Evolutionary conservation across 2,329 filamentous ascomycete genomes (phyloP), one percentile per base, ranked within the genome.

Genomic region (Talaromyces pinophilus): DNA sequence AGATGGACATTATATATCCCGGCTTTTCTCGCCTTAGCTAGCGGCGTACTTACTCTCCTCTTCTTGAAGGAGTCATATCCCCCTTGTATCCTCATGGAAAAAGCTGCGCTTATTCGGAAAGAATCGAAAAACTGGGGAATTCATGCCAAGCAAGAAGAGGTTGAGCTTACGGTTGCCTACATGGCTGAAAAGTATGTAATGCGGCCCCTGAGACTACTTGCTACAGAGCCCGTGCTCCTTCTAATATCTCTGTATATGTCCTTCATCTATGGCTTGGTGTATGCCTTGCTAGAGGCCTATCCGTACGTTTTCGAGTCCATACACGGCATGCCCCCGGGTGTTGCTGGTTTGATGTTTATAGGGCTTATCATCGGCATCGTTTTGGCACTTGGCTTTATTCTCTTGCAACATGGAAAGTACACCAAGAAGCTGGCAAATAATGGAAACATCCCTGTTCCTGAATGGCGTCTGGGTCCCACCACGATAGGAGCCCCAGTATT

Each of bases 101-200:
- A 87, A 71, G 85, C 85, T 0, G 73, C 78, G 1, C 77, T 82
- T 46, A 72, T 87, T 1, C 78, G 85, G 25, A 77, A 82, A 11
- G 69, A 80, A 19, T 86, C 84, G 0, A 77, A 79, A 63, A 86
- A 86, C 65, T 85, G 82, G 83, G 85, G 84, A 1, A 87, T 87
- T 48, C 84, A 87, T 66, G 85, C 85, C 1, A 83, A 83, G 68
- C 78, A 80, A 69, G 83, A 85, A 68, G 82, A 85, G 72, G 81
- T 85, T 40, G 83, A 85, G 70, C 76, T 85, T n/a, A 81, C 84
- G 62, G 78, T 84, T 67, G 73, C 73, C 1, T 81, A 84, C 60
- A 69, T 85, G 5, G 70, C 84, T 6, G 76, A 79, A 2, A 82
- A 81, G 63, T 84, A 85, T 70, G 81, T 85, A 67, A 79, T 75